A percentile compares a stretch with the other conserved stretches of the same genome.
Conservation (phyloP, 495 filamentous ascomycete species). For the Pseudotulostoma volvatum region DNA sequence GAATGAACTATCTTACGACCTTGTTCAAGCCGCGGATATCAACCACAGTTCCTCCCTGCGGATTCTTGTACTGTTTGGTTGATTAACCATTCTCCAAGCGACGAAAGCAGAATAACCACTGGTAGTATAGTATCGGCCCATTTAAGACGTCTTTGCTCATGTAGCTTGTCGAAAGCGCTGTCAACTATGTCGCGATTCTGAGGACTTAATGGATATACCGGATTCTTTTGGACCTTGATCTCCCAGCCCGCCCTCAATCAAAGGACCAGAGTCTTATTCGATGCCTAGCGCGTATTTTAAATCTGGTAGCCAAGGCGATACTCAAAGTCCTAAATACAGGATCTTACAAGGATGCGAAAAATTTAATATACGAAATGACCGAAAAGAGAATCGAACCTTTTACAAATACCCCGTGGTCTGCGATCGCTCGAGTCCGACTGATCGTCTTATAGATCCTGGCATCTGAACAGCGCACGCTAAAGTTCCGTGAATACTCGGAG, state of each 20-base stretch:
- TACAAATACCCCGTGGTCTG: no score
- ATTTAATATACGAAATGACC: neutral
- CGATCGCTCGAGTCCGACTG: no score
- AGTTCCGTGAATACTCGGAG: neutral
- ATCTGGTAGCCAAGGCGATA: neutral
- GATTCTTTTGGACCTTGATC: no score
- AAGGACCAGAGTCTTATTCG: neutral
- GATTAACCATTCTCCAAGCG: neutral
- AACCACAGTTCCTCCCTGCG: conserved; percentile 4
- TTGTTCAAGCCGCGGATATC: conserved; percentile 7
- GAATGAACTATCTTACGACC: neutral
- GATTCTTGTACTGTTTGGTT: neutral
- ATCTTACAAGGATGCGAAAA: neutral
- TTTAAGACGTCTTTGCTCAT: neutral
- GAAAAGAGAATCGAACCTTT: no score
- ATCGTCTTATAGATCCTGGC: no score
- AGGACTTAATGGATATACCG: neutral
- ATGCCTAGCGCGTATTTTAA: neutral
- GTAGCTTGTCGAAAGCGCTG: neutral
- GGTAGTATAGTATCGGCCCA: neutral
- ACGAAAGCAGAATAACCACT: neutral
- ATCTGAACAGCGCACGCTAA: no score
- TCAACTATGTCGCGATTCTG: neutral
- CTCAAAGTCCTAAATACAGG: neutral
- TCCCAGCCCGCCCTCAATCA: no score